A percentile compares a stretch with the other conserved stretches of the same genome.
Evolutionary conservation across 768 basidiomycete species (phyloP).

Genomic region (Crucibulum laeve): DNA sequence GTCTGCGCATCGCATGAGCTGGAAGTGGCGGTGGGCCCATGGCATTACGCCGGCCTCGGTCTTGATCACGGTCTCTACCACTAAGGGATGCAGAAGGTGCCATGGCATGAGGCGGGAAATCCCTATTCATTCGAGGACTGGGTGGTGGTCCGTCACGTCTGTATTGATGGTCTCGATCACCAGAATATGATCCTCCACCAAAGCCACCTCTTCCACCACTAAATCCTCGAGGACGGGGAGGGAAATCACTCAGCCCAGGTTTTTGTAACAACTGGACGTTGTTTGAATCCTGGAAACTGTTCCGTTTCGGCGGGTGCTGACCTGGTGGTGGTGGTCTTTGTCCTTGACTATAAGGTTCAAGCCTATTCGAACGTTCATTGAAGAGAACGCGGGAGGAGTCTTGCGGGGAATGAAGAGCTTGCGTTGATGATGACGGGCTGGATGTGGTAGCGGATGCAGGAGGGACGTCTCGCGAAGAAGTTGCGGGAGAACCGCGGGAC

Average conservation of each 20-base stretch:
- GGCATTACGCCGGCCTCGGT: conserved; percentile 35
- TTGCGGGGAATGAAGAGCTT: conserved; percentile 41
- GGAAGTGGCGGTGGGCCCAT: conserved; percentile 55
- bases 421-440: conserved; percentile 26
- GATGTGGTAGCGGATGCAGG: conserved; percentile 12
- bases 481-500: conserved; percentile 45
- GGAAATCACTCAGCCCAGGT: conserved; percentile 24
- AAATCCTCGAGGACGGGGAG: conserved; percentile 24
- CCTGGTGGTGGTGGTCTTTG: not conserved
- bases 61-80: conserved; percentile 26
- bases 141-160: conserved; percentile 34
- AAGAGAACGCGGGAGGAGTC: conserved; percentile 78
- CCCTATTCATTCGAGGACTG: conserved; percentile 30
- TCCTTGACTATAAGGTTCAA: conserved; percentile 74
- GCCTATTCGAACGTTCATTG: conserved; percentile 87
- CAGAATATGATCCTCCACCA: conserved; percentile 17
- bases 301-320: conserved; percentile 38
- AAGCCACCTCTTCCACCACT: conserved; percentile 25
- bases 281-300: conserved; percentile 33
- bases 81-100: conserved; percentile 13
- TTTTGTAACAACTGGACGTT: conserved; percentile 64
- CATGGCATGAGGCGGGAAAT: conserved; percentile 15
- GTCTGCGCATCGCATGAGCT: conserved; percentile 25
- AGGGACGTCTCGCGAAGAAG: conserved; percentile 36
- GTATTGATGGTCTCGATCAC: conserved; percentile 19